Evolutionary conservation across 2,329 filamentous ascomycete genomes (phyloP), one percentile per base, ranked within the genome.

Genomic region (Trematosphaeria pertusa): DNA sequence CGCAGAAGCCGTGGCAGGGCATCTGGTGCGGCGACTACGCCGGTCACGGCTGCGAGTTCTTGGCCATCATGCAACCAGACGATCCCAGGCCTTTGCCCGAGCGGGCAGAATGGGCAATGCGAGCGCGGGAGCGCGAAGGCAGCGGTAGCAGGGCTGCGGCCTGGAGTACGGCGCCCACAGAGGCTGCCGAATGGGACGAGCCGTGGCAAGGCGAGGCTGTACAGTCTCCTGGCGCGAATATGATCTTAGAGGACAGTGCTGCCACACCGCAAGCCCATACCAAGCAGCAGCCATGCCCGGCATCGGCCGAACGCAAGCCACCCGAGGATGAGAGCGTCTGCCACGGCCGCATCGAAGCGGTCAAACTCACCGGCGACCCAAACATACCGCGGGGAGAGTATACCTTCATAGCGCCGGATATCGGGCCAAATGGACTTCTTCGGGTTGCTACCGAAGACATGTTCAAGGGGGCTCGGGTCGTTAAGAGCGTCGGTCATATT

Each of bases 21-120:
- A 90, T 99, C 21, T 97, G 90, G 88, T 87, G 91, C 12, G 92
- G 92, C 0, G 92, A 97, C 67, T 97, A 96, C 63, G 87, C 85
- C 19, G 85, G 84, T 0, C 92, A 97, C 61, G 91, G 92, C 1
- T 92, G 88, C 68, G 93, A 97, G 70, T 96, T 97, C 45, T 65
- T 97, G 4, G 77, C 95, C 10, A 76, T 97, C 35, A 78, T 91
- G 58, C 94, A 99, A 64, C 85, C 85, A 0, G 85, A 87, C 39
- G 68, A 77, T 30, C 65, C 67, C 0, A 56, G 61, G 6, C 72
- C 76, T 0, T 48, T 79, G 5, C 76, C 77, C 0, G 58, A 66
- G 39, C 52, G 54, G 8, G 70, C 69, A 1, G 52, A 60, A 21
- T 61, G 54, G 62, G 63, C 59, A 3, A 56, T 71, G 56, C 48